phyloP scores from a whole-genome alignment of 179 eudicot genomes.

The Monotropa hypopitys region DNA sequence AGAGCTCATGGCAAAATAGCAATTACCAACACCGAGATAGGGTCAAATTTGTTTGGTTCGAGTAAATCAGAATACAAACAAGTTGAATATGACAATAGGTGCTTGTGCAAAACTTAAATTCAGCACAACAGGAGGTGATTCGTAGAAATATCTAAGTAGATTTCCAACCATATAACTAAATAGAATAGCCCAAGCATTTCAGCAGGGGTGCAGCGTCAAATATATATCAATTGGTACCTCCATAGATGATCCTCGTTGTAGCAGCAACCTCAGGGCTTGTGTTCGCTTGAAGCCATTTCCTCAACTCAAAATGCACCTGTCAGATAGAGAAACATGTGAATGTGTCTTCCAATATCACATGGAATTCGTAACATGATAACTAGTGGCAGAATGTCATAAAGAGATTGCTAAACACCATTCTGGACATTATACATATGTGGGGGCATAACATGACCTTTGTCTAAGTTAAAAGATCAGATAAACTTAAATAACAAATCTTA shows the following conservation, averaged over 20 bases:
- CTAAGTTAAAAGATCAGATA: neutral
- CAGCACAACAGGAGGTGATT: neutral
- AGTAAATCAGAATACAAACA: neutral
- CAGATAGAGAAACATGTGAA: neutral
- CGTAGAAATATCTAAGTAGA: neutral
- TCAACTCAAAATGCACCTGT: conserved; percentile 62
- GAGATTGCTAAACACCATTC: neutral
- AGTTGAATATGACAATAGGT: neutral
- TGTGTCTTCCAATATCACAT: neutral
- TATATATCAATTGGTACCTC: conserved; percentile 31
- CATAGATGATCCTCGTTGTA: conserved; percentile 67
- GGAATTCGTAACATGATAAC: neutral
- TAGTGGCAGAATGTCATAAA: neutral
- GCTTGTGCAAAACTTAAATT: neutral
- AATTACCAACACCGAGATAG: neutral
- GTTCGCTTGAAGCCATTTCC: conserved; percentile 66
- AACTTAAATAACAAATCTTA: neutral
- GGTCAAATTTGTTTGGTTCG: neutral
- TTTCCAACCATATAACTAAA: neutral
- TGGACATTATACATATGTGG: neutral
- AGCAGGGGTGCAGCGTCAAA: neutral
- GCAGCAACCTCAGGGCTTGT: conserved; percentile 51
- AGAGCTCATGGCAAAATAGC: neutral
- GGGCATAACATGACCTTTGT: neutral
- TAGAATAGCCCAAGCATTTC: neutral